Conservation (phyloP, 2,329 filamentous ascomycete species). For the Scedosporium minutisporum region DNA sequence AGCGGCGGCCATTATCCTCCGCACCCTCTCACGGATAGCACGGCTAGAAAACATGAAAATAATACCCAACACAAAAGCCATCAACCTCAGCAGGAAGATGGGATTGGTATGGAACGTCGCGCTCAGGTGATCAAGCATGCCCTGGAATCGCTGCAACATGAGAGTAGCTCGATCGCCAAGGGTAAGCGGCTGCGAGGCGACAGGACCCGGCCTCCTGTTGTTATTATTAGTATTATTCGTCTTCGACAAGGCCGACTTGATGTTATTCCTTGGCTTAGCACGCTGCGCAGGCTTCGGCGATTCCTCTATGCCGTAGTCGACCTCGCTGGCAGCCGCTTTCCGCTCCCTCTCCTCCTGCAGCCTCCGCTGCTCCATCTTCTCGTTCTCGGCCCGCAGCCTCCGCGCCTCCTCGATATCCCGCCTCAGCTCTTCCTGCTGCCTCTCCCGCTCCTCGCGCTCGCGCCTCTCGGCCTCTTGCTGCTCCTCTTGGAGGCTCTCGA, state of each 20-base stretch:
- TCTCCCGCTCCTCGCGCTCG: slow-evolving; percentile 49
- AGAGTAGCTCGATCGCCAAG: slow-evolving; percentile 39
- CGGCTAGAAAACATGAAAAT: slow-evolving; percentile 65
- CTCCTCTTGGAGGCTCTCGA: slow-evolving; percentile 77
- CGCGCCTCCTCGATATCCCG: slow-evolving; percentile 48
- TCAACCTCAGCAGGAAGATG: slow-evolving; percentile 45
- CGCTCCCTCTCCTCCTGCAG: slow-evolving; percentile 43
- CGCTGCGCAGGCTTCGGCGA: slow-evolving; percentile 25
- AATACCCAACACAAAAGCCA: slow-evolving; percentile 74
- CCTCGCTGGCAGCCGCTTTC: slow-evolving; percentile 42
- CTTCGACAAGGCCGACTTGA: slow-evolving; percentile 18
- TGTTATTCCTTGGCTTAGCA: slow-evolving; percentile 9
- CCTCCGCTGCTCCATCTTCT: slow-evolving; percentile 42
- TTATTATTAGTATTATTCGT: slow-evolving; percentile 12
- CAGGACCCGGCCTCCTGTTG: slow-evolving; percentile 15
- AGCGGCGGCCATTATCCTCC: slow-evolving; percentile 55
- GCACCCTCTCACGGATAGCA: slow-evolving; percentile 65
- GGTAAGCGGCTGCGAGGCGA: slow-evolving; percentile 23
- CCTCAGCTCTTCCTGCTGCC: slow-evolving; percentile 47
- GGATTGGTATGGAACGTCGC: slow-evolving; percentile 46
- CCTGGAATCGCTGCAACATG: slow-evolving; percentile 42
- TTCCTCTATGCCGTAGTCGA: slow-evolving; percentile 61
- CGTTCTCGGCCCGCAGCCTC: slow-evolving; percentile 46
- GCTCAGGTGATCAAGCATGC: slow-evolving; percentile 41
- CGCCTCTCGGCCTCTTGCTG: slow-evolving; percentile 60